Percentiles rank a stretch among this genome's conserved stretches.
These are phyloP conservation scores for Phalaenopsis hybrid DNA, from an alignment of 116 monocot species.

Conservation along the genomic window DNA sequence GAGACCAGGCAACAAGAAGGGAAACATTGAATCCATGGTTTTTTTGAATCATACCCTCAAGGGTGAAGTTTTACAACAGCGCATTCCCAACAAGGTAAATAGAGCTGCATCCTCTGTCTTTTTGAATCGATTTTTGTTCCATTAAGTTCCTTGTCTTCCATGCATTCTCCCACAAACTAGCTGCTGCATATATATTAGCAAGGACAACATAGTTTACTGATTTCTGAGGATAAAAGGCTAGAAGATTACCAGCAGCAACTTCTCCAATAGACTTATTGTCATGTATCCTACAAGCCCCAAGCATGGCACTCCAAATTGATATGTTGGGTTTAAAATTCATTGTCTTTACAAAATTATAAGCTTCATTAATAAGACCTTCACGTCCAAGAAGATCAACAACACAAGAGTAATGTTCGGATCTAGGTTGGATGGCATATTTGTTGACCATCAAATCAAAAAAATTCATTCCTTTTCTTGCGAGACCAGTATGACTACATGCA, in stretches of 20 bases:
- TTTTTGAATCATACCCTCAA: background rate
- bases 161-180: slow-evolving; percentile 65
- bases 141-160: slow-evolving; percentile 42
- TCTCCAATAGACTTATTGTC: slow-evolving; percentile 37
- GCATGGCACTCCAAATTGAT: slow-evolving; percentile 71
- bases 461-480: slow-evolving; percentile 49
- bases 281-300: slow-evolving; percentile 66
- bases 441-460: slow-evolving; percentile 51
- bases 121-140: slow-evolving; percentile 30
- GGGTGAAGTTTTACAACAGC: background rate
- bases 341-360: slow-evolving; percentile 40
- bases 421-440: slow-evolving; percentile 50
- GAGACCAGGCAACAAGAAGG: background rate
- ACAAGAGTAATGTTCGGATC: slow-evolving; percentile 76
- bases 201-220: slow-evolving; percentile 74
- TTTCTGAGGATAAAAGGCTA: slow-evolving; percentile 32
- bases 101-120: slow-evolving; percentile 43
- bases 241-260: slow-evolving; percentile 39
- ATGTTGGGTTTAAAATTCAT: slow-evolving; percentile 29
- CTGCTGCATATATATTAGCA: slow-evolving; percentile 58
- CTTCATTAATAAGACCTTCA: slow-evolving; percentile 60
- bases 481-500: slow-evolving; percentile 69
- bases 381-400: slow-evolving; percentile 77
- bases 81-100: slow-evolving; percentile 1
- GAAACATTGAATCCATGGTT: background rate